Evolutionary conservation across 805 yeast species (phyloP).

Genomic region (Gaillardinia entomophila): DNA sequence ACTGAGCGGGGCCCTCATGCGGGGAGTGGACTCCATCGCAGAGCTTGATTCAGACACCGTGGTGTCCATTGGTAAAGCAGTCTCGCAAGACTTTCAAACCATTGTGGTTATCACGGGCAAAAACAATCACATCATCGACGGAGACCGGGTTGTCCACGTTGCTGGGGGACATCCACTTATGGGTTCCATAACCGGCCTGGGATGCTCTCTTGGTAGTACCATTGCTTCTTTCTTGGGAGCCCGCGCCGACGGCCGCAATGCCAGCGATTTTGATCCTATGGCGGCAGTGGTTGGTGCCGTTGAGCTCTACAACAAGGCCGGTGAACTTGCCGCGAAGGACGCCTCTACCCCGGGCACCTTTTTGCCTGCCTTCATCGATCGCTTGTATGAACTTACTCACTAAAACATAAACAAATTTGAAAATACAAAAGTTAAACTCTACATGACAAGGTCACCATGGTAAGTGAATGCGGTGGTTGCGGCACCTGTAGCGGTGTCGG

Average conservation of each 20-base stretch:
- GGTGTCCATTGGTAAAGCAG: constrained; percentile 37
- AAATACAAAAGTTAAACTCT: no score
- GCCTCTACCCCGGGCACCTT: constrained; percentile 53
- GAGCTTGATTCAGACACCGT: constrained; percentile 11
- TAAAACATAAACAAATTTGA: no score
- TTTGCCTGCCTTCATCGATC: constrained; percentile 42
- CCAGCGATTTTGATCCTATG: constrained; percentile 20
- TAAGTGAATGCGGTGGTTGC: no score
- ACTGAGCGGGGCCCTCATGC: constrained; percentile 35
- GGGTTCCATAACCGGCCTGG: constrained; percentile 74
- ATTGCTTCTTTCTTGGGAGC: constrained; percentile 57
- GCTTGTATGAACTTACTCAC: constrained; percentile 9
- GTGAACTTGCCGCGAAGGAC: constrained; percentile 42
- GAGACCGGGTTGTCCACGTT: constrained; percentile 10
- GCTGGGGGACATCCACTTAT: constrained; percentile 58
- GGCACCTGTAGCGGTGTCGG: no score
- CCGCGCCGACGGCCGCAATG: constrained; percentile 16
- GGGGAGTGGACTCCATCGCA: constrained; percentile 62
- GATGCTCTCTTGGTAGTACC: constrained; percentile 75
- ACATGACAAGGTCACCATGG: no score
- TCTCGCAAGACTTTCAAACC: constrained; percentile 47
- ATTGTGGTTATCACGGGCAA: constrained; percentile 71
- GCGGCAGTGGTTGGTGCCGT: constrained; percentile 53
- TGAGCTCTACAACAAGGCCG: constrained; percentile 54
- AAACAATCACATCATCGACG: constrained; percentile 20